Evolutionary conservation across 768 basidiomycete species (phyloP).

Genomic region (Pleurotus cornucopiae): DNA sequence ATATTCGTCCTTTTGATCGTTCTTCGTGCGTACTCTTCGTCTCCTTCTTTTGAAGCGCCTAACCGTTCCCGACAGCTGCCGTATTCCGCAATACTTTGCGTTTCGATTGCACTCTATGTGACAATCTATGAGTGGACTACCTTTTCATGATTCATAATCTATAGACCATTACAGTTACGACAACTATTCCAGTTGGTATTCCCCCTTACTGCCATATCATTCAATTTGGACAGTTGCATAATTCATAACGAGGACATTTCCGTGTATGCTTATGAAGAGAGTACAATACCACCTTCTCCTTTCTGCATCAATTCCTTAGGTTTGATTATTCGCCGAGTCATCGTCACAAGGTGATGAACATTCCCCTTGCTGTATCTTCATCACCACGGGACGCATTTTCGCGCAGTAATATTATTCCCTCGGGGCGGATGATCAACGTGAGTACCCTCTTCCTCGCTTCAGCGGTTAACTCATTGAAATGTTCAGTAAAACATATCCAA

Average conservation of each 20-base stretch:
- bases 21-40: conserved; percentile 49
- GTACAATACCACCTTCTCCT: conserved; percentile 4
- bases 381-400: conserved; percentile 4
- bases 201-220: background rate
- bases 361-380: background rate
- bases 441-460: too few relatives aligned
- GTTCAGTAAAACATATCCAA: background rate
- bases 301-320: background rate
- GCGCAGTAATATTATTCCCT: background rate
- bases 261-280: conserved; percentile 4
- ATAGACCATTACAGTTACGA: background rate
- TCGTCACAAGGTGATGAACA: background rate
- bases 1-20: conserved; percentile 75
- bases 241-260: background rate
- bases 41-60: conserved; percentile 10
- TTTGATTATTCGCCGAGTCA: background rate
- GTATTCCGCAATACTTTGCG: conserved; percentile 57
- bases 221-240: conserved; percentile 6
- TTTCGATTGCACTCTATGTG: conserved; percentile 63
- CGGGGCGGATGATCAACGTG: too few relatives aligned
- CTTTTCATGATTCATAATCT: conserved; percentile 28
- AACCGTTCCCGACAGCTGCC: conserved; percentile 37
- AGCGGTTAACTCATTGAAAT: too few relatives aligned
- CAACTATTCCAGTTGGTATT: background rate
- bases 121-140: conserved; percentile 53